Evolutionary conservation across 495 filamentous ascomycete species (phyloP).

Genomic region (Elaphomyces granulatus): DNA sequence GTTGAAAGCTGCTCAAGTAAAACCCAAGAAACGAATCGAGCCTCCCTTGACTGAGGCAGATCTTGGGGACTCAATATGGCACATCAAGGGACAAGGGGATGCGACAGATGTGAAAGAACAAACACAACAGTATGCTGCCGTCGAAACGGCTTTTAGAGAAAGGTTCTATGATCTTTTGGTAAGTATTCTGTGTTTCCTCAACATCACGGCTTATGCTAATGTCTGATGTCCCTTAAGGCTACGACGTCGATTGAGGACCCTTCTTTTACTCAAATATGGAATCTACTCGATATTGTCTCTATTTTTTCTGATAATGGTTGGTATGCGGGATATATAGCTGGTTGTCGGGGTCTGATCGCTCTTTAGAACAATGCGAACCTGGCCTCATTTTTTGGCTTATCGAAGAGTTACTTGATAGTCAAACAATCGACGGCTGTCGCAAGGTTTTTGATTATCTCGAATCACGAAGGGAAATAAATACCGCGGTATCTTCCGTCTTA

Average conservation of each 20-base stretch:
- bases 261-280: conserved; percentile 71
- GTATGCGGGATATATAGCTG: conserved; percentile 8
- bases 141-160: conserved; percentile 66
- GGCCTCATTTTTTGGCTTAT: conserved; percentile 78
- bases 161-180: conserved; percentile 65
- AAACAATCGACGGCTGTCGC: conserved; percentile 80
- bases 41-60: conserved; percentile 52
- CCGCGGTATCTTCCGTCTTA: conserved; percentile 32
- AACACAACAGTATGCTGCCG: conserved; percentile 40
- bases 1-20: conserved; percentile 45
- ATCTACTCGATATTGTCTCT: conserved; percentile 78
- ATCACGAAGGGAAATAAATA: conserved; percentile 76
- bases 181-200: conserved; percentile 16
- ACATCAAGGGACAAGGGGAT: conserved; percentile 18
- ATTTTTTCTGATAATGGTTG: conserved; percentile 68
- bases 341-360: neutral
- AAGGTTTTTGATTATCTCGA: conserved; percentile 89
- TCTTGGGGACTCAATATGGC: conserved; percentile 28
- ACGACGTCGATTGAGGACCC: conserved; percentile 56
- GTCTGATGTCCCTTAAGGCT: conserved; percentile 34
- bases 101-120: conserved; percentile 10
- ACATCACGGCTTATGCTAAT: neutral
- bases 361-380: conserved; percentile 62
- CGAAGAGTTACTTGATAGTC: conserved; percentile 90
- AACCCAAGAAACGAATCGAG: conserved; percentile 54